Evolutionary conservation across 1,284 basidiomycete genomes (phyloP).

Genomic region (Sanguinoderma infundibulare): DNA sequence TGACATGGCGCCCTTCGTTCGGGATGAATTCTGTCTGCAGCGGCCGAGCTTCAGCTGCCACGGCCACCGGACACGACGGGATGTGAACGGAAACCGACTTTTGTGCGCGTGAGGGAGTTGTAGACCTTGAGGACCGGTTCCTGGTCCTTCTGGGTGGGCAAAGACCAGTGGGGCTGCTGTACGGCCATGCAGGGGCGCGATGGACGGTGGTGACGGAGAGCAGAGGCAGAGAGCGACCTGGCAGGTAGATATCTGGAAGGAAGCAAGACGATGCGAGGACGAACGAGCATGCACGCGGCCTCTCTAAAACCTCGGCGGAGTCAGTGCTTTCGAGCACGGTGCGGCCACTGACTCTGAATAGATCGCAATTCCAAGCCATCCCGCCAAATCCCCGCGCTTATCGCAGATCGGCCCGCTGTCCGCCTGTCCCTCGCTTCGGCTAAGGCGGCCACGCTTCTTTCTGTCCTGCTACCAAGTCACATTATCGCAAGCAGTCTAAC

Average conservation of each 20-base stretch:
- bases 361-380: background rate
- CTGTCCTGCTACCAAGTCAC: no score
- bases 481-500: no score
- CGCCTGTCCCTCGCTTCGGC: background rate
- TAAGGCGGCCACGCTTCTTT: background rate
- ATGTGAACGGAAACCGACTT: constrained; percentile 55
- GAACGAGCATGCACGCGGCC: constrained; percentile 12
- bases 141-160: constrained; percentile 50
- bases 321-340: constrained; percentile 2
- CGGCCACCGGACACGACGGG: constrained; percentile 5
- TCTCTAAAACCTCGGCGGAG: constrained; percentile 9
- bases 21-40: constrained; percentile 84
- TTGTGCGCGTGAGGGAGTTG: constrained; percentile 93
- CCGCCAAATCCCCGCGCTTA: background rate
- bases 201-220: constrained; percentile 4
- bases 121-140: constrained; percentile 84
- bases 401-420: background rate
- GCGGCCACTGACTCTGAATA: background rate
- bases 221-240: constrained; percentile 8
- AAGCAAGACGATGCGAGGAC: background rate
- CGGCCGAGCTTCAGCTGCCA: constrained; percentile 17
- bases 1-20: constrained; percentile 81
- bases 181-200: constrained; percentile 37
- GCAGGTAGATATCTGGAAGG: background rate
- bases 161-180: constrained; percentile 59